phyloP scores from a whole-genome alignment of 257 asterid species.

The Lycium barbarum region DNA sequence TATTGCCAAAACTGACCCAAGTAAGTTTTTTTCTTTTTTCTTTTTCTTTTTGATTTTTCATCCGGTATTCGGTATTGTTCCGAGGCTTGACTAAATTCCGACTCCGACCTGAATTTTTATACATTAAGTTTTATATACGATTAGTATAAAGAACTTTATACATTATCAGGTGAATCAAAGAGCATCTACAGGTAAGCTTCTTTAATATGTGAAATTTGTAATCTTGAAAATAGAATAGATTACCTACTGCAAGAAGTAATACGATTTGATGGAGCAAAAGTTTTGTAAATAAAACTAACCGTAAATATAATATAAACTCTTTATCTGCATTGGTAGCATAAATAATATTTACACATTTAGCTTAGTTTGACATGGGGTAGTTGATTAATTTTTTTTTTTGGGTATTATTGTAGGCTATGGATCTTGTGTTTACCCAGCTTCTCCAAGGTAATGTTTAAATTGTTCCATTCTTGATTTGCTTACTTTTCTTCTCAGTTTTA shows the following conservation, averaged over 20 bases:
- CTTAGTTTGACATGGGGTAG: neutral
- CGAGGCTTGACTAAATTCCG: neutral
- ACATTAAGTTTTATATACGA: neutral
- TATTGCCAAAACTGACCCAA: conserved; percentile 89
- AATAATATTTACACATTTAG: neutral
- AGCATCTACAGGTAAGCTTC: neutral
- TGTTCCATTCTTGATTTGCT: neutral
- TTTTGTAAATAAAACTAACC: fast-evolving
- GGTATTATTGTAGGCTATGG: conserved; percentile 68
- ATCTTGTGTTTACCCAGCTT: conserved; percentile 87
- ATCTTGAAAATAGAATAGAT: neutral
- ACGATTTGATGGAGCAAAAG: neutral
- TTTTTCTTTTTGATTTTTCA: neutral
- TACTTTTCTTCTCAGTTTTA: neutral
- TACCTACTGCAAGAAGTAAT: neutral
- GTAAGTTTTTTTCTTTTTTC: conserved; percentile 34
- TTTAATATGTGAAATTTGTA: neutral
- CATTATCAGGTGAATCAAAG: neutral
- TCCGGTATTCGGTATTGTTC: neutral
- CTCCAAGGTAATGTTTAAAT: conserved; percentile 56
- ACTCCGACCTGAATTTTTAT: neutral
- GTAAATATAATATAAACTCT: neutral
- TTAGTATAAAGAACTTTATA: neutral
- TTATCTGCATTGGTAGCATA: neutral
- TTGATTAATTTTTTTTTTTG: neutral